Conservation (phyloP, 2,329 filamentous ascomycete species). For the Eurotiales sp. region DNA sequence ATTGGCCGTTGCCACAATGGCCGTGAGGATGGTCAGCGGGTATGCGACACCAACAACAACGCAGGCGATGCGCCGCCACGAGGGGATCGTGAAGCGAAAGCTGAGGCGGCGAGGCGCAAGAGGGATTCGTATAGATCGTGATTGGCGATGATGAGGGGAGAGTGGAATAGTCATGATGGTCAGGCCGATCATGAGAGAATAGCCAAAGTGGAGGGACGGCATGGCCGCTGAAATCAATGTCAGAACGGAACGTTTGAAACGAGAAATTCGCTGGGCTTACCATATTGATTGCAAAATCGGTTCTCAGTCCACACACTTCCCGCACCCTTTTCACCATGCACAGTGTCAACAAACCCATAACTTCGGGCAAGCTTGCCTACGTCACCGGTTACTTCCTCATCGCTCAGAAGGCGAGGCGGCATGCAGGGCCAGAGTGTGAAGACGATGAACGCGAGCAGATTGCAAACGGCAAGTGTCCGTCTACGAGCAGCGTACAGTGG, state of each 20-base stretch:
- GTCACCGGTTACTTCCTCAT: slow-evolving; percentile 51
- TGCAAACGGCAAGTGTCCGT: slow-evolving; percentile 57
- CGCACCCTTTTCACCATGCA: slow-evolving; percentile 55
- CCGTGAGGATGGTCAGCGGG: slow-evolving; percentile 61
- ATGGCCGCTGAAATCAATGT: slow-evolving; percentile 55
- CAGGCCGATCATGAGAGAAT: slow-evolving; percentile 68
- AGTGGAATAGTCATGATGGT: slow-evolving; percentile 66
- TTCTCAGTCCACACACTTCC: slow-evolving; percentile 70
- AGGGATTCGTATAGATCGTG: slow-evolving; percentile 29
- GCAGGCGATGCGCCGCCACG: slow-evolving; percentile 50
- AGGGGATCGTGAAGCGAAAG: slow-evolving; percentile 40
- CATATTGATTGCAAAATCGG: slow-evolving; percentile 72
- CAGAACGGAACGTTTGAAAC: neutral
- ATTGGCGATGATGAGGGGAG: slow-evolving; percentile 49
- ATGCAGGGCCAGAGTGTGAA: slow-evolving; percentile 60
- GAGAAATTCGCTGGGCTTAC: slow-evolving; percentile 34
- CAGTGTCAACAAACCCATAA: slow-evolving; percentile 58
- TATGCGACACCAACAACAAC: slow-evolving; percentile 58
- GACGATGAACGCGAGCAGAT: slow-evolving; percentile 56
- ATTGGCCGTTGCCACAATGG: slow-evolving; percentile 69
- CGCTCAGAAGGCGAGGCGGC: slow-evolving; percentile 56
- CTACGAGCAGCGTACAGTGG: slow-evolving; percentile 54
- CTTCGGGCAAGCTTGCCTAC: slow-evolving; percentile 58
- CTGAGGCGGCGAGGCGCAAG: slow-evolving; percentile 20
- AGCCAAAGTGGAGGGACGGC: slow-evolving; percentile 73